phyloP scores from a whole-genome alignment of 352 stramenopile species.

The Phytophthora parvispora region DNA sequence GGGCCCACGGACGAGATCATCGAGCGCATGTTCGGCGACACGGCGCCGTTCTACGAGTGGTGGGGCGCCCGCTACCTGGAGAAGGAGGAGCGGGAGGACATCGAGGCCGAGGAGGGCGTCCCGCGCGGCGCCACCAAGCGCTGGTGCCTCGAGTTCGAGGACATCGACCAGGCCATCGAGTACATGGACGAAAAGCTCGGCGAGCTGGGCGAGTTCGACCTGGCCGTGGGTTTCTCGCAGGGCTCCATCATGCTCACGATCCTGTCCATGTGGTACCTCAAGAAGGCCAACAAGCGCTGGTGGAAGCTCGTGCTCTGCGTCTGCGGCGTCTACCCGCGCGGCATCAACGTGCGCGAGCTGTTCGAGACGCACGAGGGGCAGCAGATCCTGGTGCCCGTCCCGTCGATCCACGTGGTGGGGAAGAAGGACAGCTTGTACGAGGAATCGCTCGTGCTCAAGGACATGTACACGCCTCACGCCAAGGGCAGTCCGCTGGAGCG shows the following conservation, averaged over 20 bases:
- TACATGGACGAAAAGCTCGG: conserved; percentile 69
- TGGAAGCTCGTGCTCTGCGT: conserved; percentile 71
- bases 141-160: conserved; percentile 48
- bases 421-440: conserved; percentile 60
- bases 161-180: conserved; percentile 53
- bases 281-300: conserved; percentile 46
- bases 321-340: conserved; percentile 43
- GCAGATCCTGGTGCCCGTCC: conserved; percentile 51
- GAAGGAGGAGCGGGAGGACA: conserved; percentile 50
- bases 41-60: conserved; percentile 86
- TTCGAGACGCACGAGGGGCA: conserved; percentile 56
- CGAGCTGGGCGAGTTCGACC: conserved; percentile 74
- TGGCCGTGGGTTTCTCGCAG: conserved; percentile 85
- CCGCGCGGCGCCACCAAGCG: conserved; percentile 25
- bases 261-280: conserved; percentile 68
- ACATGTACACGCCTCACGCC: conserved; percentile 54
- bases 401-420: conserved; percentile 70
- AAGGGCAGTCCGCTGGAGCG: conserved; percentile 45
- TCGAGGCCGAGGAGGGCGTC: conserved; percentile 37
- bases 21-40: conserved; percentile 58
- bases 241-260: conserved; percentile 74
- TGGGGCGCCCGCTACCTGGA: conserved; percentile 55
- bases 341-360: conserved; percentile 47
- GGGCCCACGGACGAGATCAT: conserved; percentile 71
- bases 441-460: conserved; percentile 46